Evolutionary conservation across 2,329 filamentous ascomycete genomes (phyloP).

Genomic region (Emericellopsis cladophorae): DNA sequence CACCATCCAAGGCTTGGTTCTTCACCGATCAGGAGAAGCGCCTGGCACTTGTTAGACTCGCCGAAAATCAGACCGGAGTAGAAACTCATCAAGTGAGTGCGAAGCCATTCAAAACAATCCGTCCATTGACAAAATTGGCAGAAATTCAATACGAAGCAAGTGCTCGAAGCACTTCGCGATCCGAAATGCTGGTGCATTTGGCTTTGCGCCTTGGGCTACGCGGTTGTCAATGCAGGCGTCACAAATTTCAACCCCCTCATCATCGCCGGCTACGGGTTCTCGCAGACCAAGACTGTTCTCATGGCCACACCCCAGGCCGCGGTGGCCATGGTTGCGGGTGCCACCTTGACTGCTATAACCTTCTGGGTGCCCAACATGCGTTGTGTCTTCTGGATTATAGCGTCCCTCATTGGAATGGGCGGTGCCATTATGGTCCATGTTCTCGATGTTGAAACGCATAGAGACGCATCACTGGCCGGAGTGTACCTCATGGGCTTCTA

Average conservation of each 20-base stretch:
- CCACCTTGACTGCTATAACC: constrained; percentile 9
- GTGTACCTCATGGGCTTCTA: constrained; percentile 20
- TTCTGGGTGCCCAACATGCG: constrained; percentile 14
- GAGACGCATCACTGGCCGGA: constrained; percentile 13
- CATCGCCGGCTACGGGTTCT: constrained; percentile 37
- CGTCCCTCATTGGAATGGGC: constrained; percentile 9
- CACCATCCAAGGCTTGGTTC: background rate
- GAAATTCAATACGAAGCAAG: constrained; percentile 7
- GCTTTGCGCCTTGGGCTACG: background rate
- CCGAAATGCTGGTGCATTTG: background rate
- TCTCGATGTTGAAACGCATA: constrained; percentile 5
- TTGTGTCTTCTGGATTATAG: constrained; percentile 15
- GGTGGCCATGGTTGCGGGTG: constrained; percentile 14
- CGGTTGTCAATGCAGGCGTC: background rate
- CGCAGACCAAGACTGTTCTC: constrained; percentile 11
- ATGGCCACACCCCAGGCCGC: constrained; percentile 19
- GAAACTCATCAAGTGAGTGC: constrained; percentile 2
- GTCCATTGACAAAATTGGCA: background rate
- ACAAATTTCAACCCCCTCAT: constrained; percentile 50
- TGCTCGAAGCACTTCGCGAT: constrained; percentile 8
- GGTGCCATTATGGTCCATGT: constrained; percentile 14
- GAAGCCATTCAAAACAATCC: no score
- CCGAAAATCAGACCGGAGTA: constrained; percentile 5
- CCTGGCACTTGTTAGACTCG: constrained; percentile 5
- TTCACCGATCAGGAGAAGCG: constrained; percentile 6